Percentiles rank a stretch among this genome's conserved stretches.
phyloP scores from a whole-genome alignment of 2,329 filamentous ascomycete genomes.

The Rachicladosporium sp. region DNA sequence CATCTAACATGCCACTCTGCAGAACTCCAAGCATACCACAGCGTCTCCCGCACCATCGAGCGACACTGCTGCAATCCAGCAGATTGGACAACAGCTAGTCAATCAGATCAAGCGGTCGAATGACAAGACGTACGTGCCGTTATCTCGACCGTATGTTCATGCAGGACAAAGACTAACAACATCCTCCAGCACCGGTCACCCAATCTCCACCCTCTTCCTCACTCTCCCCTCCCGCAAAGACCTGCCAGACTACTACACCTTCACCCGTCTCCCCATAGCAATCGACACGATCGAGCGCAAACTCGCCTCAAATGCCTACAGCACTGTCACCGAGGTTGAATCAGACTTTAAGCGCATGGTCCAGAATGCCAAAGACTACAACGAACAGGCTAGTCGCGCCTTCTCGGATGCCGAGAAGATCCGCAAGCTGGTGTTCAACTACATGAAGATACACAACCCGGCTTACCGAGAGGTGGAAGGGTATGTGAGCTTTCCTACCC shows the following conservation, averaged over 20 bases:
- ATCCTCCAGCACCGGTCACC: constrained; percentile 45
- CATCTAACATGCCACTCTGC: constrained; percentile 9
- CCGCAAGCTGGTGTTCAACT: constrained; percentile 74
- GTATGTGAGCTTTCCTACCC: constrained; percentile 63
- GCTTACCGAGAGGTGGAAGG: constrained; percentile 56
- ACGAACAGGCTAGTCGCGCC: constrained; percentile 56
- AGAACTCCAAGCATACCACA: constrained; percentile 20
- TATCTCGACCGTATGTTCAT: neutral
- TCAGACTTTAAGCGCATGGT: constrained; percentile 82
- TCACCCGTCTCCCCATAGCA: constrained; percentile 66
- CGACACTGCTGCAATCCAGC: constrained; percentile 24
- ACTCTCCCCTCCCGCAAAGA: constrained; percentile 41
- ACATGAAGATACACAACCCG: constrained; percentile 77
- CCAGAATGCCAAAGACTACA: constrained; percentile 75
- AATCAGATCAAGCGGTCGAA: constrained; percentile 62
- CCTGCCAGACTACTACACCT: constrained; percentile 65
- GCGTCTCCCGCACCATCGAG: constrained; percentile 8
- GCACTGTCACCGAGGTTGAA: constrained; percentile 61
- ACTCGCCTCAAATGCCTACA: constrained; percentile 56
- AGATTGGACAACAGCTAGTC: constrained; percentile 60
- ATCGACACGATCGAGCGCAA: constrained; percentile 65
- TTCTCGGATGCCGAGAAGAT: constrained; percentile 80
- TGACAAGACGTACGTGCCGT: constrained; percentile 60
- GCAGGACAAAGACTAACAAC: neutral
- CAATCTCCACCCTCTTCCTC: constrained; percentile 64